Evolutionary conservation across 176 grass and related monocot species (phyloP), one percentile per base, ranked within the genome.

Genomic region (Luzula sylvatica): DNA sequence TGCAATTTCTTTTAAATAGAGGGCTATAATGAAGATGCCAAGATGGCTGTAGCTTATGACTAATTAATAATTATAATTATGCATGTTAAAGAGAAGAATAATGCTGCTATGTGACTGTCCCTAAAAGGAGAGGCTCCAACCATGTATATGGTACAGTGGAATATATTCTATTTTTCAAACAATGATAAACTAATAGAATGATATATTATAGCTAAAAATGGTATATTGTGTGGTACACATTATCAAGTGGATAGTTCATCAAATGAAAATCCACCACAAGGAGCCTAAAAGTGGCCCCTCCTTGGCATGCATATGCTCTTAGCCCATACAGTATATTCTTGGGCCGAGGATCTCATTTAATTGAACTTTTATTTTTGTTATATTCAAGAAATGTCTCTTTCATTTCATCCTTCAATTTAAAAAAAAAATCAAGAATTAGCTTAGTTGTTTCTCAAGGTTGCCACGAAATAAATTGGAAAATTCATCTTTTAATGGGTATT

Each of bases 71-170:
- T n/a, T n/a, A n/a, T n/a, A n/a, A n/a, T 28, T 53, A 35, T 64
- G 25, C 11, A 61, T n/a, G 47, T 64, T 27, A 15, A 43, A 15
- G 55, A 59, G 41, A 11, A 46, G 38, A 45, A 44, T 42, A 62
- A 45, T 48, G 26, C 27, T 29, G 35, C 8, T 42, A 38, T 7
- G 30, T 58, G 24, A 1, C 15, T 48, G 58, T 63, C 24, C 58
- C 39, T 17, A 63, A 49, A 48, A 64, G 20, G 42, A 64, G 60
- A 64, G 43, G 43, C 60, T 64, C 43, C 60, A 64, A 64, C 60
- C 60, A 64, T 64, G 39, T 21, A n/a, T n/a, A 17, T 64, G 43
- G 60, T 46, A 45, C 47, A 64, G 60, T 47, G 24, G 60, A 42
- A 64, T 64, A 46, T 49, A 64, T 64, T 64, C 60, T 46, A 20